phyloP scores from a whole-genome alignment of 805 yeast genomes.

The Candida lessepsii region DNA sequence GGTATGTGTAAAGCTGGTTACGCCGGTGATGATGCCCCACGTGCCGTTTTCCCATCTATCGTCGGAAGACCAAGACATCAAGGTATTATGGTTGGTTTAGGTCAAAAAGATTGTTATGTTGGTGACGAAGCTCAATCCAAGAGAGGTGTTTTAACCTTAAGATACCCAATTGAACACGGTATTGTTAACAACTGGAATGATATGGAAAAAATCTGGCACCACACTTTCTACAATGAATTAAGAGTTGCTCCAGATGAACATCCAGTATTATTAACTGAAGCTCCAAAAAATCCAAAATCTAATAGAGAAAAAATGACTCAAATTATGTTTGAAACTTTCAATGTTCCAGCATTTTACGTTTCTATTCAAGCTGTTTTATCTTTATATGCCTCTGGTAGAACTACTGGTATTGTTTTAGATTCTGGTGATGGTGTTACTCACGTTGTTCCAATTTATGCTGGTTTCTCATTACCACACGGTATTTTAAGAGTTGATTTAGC shows the following conservation, averaged over 20 bases:
- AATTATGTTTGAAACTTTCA: constrained; percentile 98
- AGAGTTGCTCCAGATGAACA: constrained; percentile 99
- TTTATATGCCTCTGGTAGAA: constrained; percentile 98
- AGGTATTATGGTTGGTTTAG: constrained; percentile 99
- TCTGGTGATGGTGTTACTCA: constrained; percentile 99
- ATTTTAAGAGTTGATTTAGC: constrained; percentile 98
- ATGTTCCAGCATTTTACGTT: constrained; percentile 99
- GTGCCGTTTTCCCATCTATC: constrained; percentile 99
- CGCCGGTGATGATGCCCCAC: constrained; percentile 99
- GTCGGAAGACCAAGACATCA: constrained; percentile 99
- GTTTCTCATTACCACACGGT: constrained; percentile 99
- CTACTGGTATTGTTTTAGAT: constrained; percentile 99
- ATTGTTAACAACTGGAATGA: constrained; percentile 99
- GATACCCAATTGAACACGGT: constrained; percentile 99
- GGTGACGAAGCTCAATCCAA: constrained; percentile 99
- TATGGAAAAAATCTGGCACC: constrained; percentile 99
- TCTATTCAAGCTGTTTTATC: constrained; percentile 98
- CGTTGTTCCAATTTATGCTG: constrained; percentile 99
- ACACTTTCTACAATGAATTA: constrained; percentile 99
- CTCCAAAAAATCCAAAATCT: constrained; percentile 99
- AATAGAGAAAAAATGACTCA: constrained; percentile 99
- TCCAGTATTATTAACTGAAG: constrained; percentile 98
- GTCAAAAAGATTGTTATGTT: constrained; percentile 99
- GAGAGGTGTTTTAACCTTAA: constrained; percentile 98
- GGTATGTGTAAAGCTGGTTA: constrained; percentile 99